Percentiles rank a stretch among this genome's conserved stretches.
These are phyloP conservation scores for Aspergillus japonicus DNA, from an alignment of 2,329 filamentous ascomycete genomes.

Conservation along the genomic window DNA sequence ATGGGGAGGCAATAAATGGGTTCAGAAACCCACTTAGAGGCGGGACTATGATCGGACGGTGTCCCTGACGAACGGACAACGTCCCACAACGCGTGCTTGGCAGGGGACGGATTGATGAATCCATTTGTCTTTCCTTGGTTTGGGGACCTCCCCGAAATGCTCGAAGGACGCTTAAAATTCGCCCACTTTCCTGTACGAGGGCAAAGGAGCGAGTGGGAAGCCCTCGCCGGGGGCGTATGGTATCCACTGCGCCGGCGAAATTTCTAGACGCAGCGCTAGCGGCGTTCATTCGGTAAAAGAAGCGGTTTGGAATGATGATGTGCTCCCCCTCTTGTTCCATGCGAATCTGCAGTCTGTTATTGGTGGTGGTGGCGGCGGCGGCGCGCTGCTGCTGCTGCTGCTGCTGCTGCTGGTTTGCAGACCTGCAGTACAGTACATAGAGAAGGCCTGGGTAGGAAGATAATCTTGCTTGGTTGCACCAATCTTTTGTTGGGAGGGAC, in stretches of 20 bases:
- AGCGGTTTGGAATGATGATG: background rate
- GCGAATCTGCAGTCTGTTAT: background rate
- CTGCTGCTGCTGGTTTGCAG: background rate
- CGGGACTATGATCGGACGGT: conserved; percentile 22
- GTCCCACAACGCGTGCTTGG: conserved; percentile 27
- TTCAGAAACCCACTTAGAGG: conserved; percentile 15
- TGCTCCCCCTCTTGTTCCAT: background rate
- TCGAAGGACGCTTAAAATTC: conserved; percentile 6
- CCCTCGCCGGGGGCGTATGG: background rate
- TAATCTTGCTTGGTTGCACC: background rate
- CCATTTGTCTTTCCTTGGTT: conserved; percentile 11
- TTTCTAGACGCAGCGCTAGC: conserved; percentile 29
- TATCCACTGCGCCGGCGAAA: conserved; percentile 21
- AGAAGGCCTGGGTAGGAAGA: background rate
- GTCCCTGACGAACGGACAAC: conserved; percentile 22
- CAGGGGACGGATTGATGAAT: conserved; percentile 23
- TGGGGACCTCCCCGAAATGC: background rate
- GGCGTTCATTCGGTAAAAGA: conserved; percentile 19
- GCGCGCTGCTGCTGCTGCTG: background rate
- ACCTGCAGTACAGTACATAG: background rate
- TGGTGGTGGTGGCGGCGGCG: background rate
- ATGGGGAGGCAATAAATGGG: background rate
- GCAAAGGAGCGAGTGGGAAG: background rate
- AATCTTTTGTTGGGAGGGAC: background rate
- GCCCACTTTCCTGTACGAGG: conserved; percentile 7